Percentiles rank a stretch among this genome's conserved stretches.
These are phyloP conservation scores for Puya raimondii DNA, from an alignment of 176 grass and related monocot species.

Conservation along the genomic window DNA sequence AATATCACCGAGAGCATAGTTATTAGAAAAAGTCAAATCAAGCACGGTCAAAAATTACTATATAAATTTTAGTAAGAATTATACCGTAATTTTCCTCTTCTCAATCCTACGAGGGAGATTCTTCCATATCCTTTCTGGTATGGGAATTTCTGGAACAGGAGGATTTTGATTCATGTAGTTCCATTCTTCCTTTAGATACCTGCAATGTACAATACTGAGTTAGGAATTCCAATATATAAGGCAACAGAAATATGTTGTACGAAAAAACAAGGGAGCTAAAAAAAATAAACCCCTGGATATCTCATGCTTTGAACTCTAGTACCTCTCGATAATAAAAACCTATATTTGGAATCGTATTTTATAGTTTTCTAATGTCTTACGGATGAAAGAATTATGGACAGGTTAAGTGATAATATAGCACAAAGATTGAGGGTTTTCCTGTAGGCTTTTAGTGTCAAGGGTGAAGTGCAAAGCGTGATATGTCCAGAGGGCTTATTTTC, in stretches of 20 bases:
- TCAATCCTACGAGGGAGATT: slow-evolving; percentile 55
- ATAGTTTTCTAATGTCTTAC: no score
- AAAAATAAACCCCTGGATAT: neutral
- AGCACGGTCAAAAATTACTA: neutral
- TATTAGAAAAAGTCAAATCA: neutral
- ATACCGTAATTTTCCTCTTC: slow-evolving; percentile 47
- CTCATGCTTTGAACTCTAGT: no score
- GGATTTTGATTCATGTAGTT: slow-evolving; percentile 41
- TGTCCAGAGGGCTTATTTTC: no score
- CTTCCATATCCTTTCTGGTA: slow-evolving; percentile 49
- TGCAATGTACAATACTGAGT: slow-evolving; percentile 16
- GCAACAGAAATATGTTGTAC: neutral
- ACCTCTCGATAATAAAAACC: no score
- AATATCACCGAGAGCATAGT: neutral
- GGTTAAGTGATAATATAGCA: no score
- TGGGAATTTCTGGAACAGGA: slow-evolving; percentile 32
- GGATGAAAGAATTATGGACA: no score
- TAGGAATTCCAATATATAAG: slow-evolving; percentile 14
- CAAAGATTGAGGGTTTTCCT: no score
- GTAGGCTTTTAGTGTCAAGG: no score
- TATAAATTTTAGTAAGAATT: neutral
- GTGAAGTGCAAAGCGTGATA: no score
- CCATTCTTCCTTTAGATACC: slow-evolving; percentile 84
- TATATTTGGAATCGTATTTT: no score
- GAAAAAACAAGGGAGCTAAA: slow-evolving; percentile 6